Evolutionary conservation across 805 yeast species (phyloP), one percentile per base, ranked within the genome.

Genomic region (Peterozyma toletana): DNA sequence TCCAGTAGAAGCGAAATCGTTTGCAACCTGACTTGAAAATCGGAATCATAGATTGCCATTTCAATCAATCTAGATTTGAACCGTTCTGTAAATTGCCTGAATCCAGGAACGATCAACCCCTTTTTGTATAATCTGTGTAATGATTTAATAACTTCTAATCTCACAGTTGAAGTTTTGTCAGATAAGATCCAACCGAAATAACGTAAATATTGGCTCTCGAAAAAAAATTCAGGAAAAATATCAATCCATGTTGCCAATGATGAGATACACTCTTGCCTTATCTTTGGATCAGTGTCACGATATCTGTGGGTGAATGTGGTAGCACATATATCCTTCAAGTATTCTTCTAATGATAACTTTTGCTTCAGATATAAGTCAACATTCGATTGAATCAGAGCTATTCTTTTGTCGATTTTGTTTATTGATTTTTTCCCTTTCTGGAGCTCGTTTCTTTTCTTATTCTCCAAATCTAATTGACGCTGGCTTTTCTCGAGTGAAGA

Each of bases 131-230:
- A 60, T 52, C 66, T 78, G 11, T 67, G 57, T 37, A 89, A 62
- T 3, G 73, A 70, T 50, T 70, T 76, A 21, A 84, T 56, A 2
- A 80, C 89, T 51, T 85, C 88, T 9, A 69, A 57, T 51, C 95
- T 71, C 1, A 86, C 95, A 3, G 57, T 49, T 10, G 73, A 60
- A 13, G 75, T 71, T 2, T 77, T 67, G 55, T 89, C 96, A n/a
- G 90, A 80, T 36, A 90, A 64, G 31, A 86, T 67, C 95, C 95
- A 85, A 4, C 96, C 96, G 54, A 85, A 72, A 59, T 85, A 86
- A 49, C 89, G 74, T 49, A 88, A 68, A 54, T 80, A 86, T 1
- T 80, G 67, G 11, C 83, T 80, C 48, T 78, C 84, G 50, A 84
- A 73, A 53, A 85, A 88, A 43, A 70, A 64, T 45, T 83, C 89